A percentile compares a stretch with the other conserved stretches of the same genome.
Evolutionary conservation across 2,329 filamentous ascomycete genomes (phyloP).

Genomic region (Myriangium duriaei): DNA sequence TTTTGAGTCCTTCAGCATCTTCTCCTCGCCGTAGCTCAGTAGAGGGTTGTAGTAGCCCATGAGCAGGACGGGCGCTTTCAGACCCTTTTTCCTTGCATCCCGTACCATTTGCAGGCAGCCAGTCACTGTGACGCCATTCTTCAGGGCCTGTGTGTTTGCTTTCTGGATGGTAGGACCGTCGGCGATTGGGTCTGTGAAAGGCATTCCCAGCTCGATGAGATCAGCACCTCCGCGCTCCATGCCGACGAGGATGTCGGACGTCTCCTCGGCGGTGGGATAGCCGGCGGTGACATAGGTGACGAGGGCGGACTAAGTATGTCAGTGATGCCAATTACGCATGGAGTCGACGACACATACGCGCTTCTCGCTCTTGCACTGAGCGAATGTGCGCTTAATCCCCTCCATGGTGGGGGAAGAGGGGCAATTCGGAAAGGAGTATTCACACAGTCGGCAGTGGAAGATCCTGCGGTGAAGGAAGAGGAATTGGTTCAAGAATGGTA

Average conservation of each 20-base stretch:
- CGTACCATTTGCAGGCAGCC: slow-evolving; percentile 73
- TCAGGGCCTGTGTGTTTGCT: slow-evolving; percentile 76
- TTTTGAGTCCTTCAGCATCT: slow-evolving; percentile 70
- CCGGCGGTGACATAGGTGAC: slow-evolving; percentile 96
- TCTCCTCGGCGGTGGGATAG: slow-evolving; percentile 71
- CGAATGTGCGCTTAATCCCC: slow-evolving; percentile 37
- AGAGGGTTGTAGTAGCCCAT: slow-evolving; percentile 99
- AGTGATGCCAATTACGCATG: background rate
- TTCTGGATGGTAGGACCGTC: slow-evolving; percentile 96
- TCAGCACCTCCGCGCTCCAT: slow-evolving; percentile 92
- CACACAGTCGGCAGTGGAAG: too few species aligned
- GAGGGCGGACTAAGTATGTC: slow-evolving; percentile 53
- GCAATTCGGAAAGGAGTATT: too few species aligned
- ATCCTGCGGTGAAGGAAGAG: too few species aligned
- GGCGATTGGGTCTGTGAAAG: slow-evolving; percentile 96
- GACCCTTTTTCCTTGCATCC: slow-evolving; percentile 61
- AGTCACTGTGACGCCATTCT: slow-evolving; percentile 76
- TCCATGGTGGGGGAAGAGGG: slow-evolving; percentile 27
- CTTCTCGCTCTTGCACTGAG: slow-evolving; percentile 38
- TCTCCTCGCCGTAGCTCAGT: slow-evolving; percentile 86
- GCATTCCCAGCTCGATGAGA: slow-evolving; percentile 87
- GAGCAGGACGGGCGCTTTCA: slow-evolving; percentile 72
- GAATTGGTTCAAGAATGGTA: too few species aligned
- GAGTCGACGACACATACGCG: slow-evolving; percentile 21
- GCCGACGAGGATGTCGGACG: slow-evolving; percentile 69